Percentiles rank a stretch among this genome's conserved stretches.
Evolutionary conservation across 305 asterid species (phyloP).

Genomic region (Fraxinus xanthoxyloides): DNA sequence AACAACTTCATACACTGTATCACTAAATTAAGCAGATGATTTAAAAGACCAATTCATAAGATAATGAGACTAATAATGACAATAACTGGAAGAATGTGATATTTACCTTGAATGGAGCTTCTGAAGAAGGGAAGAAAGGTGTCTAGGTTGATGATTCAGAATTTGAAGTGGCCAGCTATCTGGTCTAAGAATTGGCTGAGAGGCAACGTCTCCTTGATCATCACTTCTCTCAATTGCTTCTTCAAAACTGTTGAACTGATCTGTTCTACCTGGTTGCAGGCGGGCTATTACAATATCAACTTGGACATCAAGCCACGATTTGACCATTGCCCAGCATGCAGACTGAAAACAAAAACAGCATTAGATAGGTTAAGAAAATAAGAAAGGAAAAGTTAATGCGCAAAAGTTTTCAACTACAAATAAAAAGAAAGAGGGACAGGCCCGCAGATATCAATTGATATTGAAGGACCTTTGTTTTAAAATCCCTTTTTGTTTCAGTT

Average conservation of each 20-base stretch:
- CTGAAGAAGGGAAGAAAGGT: slow-evolving; percentile 88
- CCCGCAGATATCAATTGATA: neutral
- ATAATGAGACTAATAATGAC: slow-evolving; percentile 21
- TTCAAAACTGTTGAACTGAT: slow-evolving; percentile 65
- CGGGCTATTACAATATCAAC: slow-evolving; percentile 75
- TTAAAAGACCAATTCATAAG: slow-evolving; percentile 18
- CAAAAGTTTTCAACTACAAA: slow-evolving; percentile 4
- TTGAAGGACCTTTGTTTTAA: neutral
- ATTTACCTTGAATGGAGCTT: slow-evolving; percentile 93
- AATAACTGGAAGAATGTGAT: slow-evolving; percentile 19
- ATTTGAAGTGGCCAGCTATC: slow-evolving; percentile 94
- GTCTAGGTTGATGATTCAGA: slow-evolving; percentile 84
- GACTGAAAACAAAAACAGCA: slow-evolving; percentile 58
- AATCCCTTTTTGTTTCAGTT: neutral
- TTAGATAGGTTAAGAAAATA: slow-evolving; percentile 4
- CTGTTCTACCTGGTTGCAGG: slow-evolving; percentile 56
- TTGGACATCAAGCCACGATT: slow-evolving; percentile 94
- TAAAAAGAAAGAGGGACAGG: neutral
- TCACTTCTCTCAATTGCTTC: slow-evolving; percentile 74
- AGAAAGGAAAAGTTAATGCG: slow-evolving; percentile 9
- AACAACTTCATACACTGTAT: slow-evolving; percentile 86
- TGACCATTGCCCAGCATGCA: slow-evolving; percentile 99
- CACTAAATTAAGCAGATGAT: slow-evolving; percentile 46
- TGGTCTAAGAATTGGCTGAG: slow-evolving; percentile 55
- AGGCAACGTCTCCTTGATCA: slow-evolving; percentile 52